Conservation (phyloP, 768 basidiomycete species). For the Suillus variegatus region DNA sequence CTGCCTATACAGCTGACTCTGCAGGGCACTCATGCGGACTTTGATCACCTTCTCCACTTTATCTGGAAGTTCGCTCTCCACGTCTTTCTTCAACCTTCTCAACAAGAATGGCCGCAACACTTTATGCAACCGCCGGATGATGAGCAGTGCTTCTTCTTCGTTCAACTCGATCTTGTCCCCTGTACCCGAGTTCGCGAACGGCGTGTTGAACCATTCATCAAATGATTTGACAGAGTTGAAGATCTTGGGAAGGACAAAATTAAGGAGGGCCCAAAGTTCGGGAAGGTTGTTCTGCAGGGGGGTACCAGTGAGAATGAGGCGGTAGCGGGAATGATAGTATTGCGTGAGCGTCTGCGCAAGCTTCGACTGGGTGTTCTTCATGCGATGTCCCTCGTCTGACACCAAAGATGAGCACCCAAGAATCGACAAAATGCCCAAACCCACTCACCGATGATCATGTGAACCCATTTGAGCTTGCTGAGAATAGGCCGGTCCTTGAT, state of each 20-base stretch:
- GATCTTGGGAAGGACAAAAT: slow-evolving; percentile 92
- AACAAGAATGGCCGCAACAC: slow-evolving; percentile 94
- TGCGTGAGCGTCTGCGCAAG: slow-evolving; percentile 87
- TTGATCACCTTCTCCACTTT: slow-evolving; percentile 99
- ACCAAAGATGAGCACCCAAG: slow-evolving; percentile 6
- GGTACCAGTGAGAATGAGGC: slow-evolving; percentile 93
- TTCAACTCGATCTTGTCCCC: slow-evolving; percentile 98
- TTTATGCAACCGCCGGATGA: slow-evolving; percentile 95
- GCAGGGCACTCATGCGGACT: slow-evolving; percentile 90
- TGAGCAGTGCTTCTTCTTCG: slow-evolving; percentile 98
- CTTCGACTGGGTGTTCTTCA: slow-evolving; percentile 96
- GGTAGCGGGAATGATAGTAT: slow-evolving; percentile 90
- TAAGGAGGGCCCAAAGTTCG: slow-evolving; percentile 93
- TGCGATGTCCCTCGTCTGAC: slow-evolving; percentile 92
- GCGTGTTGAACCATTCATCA: slow-evolving; percentile 99
- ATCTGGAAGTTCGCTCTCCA: slow-evolving; percentile 93
- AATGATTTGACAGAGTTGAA: slow-evolving; percentile 99
- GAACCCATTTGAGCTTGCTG: slow-evolving; percentile 91
- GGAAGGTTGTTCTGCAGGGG: slow-evolving; percentile 97
- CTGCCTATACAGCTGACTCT: slow-evolving; percentile 92
- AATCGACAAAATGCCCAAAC: not conserved
- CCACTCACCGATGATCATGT: slow-evolving; percentile 89
- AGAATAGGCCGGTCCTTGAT: slow-evolving; percentile 94
- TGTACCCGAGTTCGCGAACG: slow-evolving; percentile 97
- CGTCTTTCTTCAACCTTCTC: slow-evolving; percentile 92